These are phyloP conservation scores for Chytriomyces hyalinus DNA, from an alignment of 192 early-diverging fungal species.

Conservation along the genomic window DNA sequence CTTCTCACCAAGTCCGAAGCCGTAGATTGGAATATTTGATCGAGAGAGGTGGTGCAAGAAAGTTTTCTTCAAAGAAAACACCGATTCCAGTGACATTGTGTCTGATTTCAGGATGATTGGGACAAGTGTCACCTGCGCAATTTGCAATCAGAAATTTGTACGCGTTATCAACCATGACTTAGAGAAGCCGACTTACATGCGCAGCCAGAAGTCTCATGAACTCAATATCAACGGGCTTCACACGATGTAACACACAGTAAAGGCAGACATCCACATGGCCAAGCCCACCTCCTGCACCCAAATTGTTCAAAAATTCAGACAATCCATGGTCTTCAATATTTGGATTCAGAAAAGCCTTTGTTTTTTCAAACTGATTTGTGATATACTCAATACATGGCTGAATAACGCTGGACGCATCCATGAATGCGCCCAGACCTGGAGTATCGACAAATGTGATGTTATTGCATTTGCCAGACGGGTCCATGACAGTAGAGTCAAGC, in stretches of 20 bases:
- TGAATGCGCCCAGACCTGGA: slow-evolving; percentile 48
- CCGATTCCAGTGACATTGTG: slow-evolving; percentile 52
- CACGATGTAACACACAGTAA: slow-evolving; percentile 58
- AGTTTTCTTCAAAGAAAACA: slow-evolving; percentile 58
- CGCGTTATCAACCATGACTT: not conserved
- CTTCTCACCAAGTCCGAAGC: slow-evolving; percentile 57
- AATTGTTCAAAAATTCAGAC: slow-evolving; percentile 22
- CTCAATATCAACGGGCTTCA: slow-evolving; percentile 77
- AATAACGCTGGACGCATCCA: slow-evolving; percentile 50
- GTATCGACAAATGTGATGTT: slow-evolving; percentile 56
- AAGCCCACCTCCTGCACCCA: slow-evolving; percentile 42
- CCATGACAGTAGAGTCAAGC: not conserved
- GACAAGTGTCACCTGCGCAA: slow-evolving; percentile 50
- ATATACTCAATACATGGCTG: slow-evolving; percentile 45
- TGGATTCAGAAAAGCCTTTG: slow-evolving; percentile 42
- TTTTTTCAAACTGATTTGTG: slow-evolving; percentile 40
- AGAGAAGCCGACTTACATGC: not conserved
- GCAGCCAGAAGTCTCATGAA: slow-evolving; percentile 64
- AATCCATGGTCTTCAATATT: not conserved
- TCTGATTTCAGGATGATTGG: slow-evolving; percentile 74
- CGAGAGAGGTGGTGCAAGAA: slow-evolving; percentile 57
- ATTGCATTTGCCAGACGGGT: slow-evolving; percentile 29
- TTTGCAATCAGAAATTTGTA: too few relatives aligned
- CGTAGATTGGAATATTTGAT: slow-evolving; percentile 64
- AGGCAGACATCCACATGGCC: slow-evolving; percentile 51